These are phyloP conservation scores for Trametes pubescens DNA, from an alignment of 1,284 basidiomycete genomes.

Conservation along the genomic window DNA sequence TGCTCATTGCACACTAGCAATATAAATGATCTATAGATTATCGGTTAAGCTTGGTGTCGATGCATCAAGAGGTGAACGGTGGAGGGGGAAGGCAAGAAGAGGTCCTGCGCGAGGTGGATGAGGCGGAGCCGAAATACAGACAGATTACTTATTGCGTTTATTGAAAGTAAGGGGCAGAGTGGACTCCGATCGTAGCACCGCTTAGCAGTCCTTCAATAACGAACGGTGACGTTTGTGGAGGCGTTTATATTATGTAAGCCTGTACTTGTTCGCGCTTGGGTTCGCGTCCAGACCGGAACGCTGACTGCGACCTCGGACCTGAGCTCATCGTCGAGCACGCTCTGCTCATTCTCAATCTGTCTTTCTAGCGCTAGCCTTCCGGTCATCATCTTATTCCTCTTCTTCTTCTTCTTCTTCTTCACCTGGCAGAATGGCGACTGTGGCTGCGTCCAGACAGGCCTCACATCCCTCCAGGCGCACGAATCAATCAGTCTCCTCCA, in stretches of 20 bases:
- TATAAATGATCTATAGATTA: neutral
- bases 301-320: neutral
- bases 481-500: slow-evolving; percentile 37
- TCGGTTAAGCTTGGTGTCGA: neutral
- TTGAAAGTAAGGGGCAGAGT: neutral
- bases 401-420: neutral
- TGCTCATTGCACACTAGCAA: slow-evolving; percentile 6
- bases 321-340: slow-evolving; percentile 8
- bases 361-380: too few relatives aligned
- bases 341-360: neutral
- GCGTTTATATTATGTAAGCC: neutral
- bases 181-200: neutral
- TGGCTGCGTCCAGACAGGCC: slow-evolving; percentile 27
- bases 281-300: neutral
- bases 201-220: neutral
- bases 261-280: neutral
- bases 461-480: slow-evolving; percentile 30
- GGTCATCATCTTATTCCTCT: neutral
- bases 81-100: neutral
- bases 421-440: slow-evolving; percentile 22
- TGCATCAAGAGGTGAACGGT: neutral
- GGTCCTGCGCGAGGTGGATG: too few relatives aligned
- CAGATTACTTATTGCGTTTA: neutral
- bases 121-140: too few relatives aligned
- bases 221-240: neutral